Conservation (phyloP, 805 yeast genomes). For the Yamadazyma olivae region DNA sequence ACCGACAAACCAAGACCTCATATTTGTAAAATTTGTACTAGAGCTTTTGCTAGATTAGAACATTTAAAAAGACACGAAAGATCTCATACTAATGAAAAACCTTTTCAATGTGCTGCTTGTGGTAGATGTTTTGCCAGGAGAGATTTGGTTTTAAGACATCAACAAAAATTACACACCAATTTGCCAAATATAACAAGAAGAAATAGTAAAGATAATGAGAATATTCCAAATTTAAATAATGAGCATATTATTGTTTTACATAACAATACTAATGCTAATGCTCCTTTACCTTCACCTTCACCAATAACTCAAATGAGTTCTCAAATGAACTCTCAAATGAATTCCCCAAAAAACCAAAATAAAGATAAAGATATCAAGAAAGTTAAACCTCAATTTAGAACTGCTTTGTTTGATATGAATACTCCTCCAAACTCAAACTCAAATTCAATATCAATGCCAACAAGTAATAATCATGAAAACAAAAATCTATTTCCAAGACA, state of each 20-base stretch:
- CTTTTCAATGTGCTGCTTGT: constrained; percentile 94
- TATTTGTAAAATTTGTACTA: constrained; percentile 82
- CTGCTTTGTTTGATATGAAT: constrained; percentile 10
- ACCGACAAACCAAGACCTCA: constrained; percentile 95
- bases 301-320: neutral
- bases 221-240: constrained; percentile 25
- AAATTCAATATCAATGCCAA: constrained; percentile 5
- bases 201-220: constrained; percentile 16
- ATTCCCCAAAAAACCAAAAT: neutral
- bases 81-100: constrained; percentile 93
- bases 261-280: constrained; percentile 50
- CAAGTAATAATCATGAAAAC: constrained; percentile 1
- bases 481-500: constrained; percentile 11
- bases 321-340: neutral
- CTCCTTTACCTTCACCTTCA: constrained; percentile 37
- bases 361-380: neutral
- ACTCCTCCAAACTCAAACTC: constrained; percentile 5
- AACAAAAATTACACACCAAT: constrained; percentile 80
- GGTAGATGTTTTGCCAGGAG: constrained; percentile 94
- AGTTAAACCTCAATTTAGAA: constrained; percentile 11
- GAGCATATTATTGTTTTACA: constrained; percentile 51
- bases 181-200: constrained; percentile 40
- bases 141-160: constrained; percentile 85
- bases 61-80: constrained; percentile 93
- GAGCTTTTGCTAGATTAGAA: constrained; percentile 94